Conservation (phyloP, 495 filamentous ascomycete species). For the Ascobolus immersus region DNA sequence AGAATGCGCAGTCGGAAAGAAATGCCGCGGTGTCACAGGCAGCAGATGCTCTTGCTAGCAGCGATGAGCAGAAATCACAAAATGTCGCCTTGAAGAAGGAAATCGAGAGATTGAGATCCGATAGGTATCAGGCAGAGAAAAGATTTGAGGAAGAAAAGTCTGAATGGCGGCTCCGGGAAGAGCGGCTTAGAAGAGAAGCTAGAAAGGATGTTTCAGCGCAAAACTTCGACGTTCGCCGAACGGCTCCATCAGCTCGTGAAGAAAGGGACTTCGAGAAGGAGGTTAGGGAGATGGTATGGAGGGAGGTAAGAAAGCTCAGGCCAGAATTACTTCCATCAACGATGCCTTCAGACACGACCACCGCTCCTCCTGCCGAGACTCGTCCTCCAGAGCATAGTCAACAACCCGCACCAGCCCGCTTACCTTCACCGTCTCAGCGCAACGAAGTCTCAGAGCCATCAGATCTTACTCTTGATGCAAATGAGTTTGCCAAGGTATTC, state of each 20-base stretch:
- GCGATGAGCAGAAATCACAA: constrained; percentile 31
- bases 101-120: not conserved
- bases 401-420: too few species aligned
- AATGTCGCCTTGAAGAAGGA: constrained; percentile 13
- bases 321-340: too few species aligned
- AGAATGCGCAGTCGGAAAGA: constrained; percentile 35
- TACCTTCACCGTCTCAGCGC: too few species aligned
- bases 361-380: too few species aligned
- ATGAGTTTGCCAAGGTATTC: too few species aligned
- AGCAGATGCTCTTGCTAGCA: constrained; percentile 37
- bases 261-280: constrained; percentile 4
- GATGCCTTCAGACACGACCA: too few species aligned
- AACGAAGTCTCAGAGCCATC: too few species aligned
- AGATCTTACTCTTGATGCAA: too few species aligned
- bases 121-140: too few species aligned
- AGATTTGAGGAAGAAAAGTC: constrained; percentile 7
- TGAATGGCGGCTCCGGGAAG: too few species aligned
- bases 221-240: not conserved
- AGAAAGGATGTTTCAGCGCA: constrained; percentile 7
- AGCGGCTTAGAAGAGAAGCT: constrained; percentile 6
- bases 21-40: constrained; percentile 40
- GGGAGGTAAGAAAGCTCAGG: constrained; percentile 9
- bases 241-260: not conserved
- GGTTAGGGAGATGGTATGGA: constrained; percentile 10
- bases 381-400: too few species aligned